Evolutionary conservation across 495 filamentous ascomycete species (phyloP).

Genomic region (Xylaria intraflava): DNA sequence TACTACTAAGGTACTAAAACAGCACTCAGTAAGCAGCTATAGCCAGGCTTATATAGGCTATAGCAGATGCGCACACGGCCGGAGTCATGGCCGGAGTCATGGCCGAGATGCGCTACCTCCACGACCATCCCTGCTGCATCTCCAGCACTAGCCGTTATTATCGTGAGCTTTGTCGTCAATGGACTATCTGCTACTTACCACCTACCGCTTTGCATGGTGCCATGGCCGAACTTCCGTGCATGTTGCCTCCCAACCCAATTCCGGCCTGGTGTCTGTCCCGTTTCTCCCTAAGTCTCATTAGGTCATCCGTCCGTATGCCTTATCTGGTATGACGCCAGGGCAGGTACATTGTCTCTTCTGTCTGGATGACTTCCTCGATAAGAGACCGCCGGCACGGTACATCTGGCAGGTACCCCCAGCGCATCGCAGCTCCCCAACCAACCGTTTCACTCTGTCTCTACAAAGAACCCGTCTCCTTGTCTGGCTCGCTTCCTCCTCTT

Average conservation of each 20-base stretch:
- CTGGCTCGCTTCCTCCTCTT: slow-evolving; percentile 7
- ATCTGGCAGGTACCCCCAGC: no score
- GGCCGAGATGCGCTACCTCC: background rate
- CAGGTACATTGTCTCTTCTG: no score
- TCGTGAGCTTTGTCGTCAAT: slow-evolving; percentile 27
- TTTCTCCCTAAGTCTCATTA: background rate
- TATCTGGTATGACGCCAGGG: no score
- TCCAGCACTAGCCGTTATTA: slow-evolving; percentile 10
- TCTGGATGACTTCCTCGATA: no score
- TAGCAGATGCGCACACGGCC: no score
- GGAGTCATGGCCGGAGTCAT: background rate
- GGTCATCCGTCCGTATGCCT: background rate
- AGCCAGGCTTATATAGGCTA: no score
- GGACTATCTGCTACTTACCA: background rate
- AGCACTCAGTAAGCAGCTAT: no score
- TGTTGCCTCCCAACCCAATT: background rate
- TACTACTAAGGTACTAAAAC: no score
- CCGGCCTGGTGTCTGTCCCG: background rate
- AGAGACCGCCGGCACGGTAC: no score
- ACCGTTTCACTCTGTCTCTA: background rate
- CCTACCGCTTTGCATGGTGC: background rate
- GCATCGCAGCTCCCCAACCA: slow-evolving; percentile 1
- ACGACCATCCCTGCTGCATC: background rate
- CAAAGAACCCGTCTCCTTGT: no score
- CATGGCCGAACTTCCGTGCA: background rate